These are phyloP conservation scores for Avena eriantha DNA, from an alignment of 176 grass and related monocot species.

Conservation along the genomic window DNA sequence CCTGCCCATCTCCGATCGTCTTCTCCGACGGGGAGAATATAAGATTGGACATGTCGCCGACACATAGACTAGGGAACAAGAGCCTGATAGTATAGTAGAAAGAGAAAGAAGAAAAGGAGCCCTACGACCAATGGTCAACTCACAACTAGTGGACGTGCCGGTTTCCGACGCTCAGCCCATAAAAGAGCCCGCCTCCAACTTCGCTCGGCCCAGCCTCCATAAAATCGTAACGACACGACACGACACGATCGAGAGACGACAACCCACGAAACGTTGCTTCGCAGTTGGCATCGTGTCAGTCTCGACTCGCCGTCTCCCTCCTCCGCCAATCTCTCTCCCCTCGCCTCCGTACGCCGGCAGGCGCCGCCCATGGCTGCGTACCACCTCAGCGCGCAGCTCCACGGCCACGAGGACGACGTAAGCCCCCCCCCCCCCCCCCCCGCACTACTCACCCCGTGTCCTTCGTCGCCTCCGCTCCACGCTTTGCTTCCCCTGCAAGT, in stretches of 20 bases:
- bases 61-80: no score
- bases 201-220: conserved; percentile 7
- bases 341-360: conserved; percentile 33
- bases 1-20: no score
- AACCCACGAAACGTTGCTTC: background rate
- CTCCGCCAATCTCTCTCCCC: conserved; percentile 24
- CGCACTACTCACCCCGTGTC: background rate
- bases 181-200: background rate
- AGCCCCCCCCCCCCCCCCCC: background rate
- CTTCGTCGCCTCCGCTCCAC: conserved; percentile 30
- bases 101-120: no score
- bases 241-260: background rate
- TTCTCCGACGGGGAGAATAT: no score
- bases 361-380: conserved; percentile 50
- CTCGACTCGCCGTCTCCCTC: conserved; percentile 38
- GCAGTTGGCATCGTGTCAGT: conserved; percentile 26
- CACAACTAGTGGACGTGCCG: background rate
- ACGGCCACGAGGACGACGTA: conserved; percentile 90
- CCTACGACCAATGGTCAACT: no score
- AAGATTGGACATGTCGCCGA: no score
- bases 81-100: no score
- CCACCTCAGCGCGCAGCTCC: conserved; percentile 71
- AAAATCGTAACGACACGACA: background rate
- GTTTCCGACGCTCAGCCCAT: background rate
- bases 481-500: conserved; percentile 56